These are phyloP conservation scores for Nannochloropsis limnetica DNA, from an alignment of 352 stramenopile species.

Conservation along the genomic window DNA sequence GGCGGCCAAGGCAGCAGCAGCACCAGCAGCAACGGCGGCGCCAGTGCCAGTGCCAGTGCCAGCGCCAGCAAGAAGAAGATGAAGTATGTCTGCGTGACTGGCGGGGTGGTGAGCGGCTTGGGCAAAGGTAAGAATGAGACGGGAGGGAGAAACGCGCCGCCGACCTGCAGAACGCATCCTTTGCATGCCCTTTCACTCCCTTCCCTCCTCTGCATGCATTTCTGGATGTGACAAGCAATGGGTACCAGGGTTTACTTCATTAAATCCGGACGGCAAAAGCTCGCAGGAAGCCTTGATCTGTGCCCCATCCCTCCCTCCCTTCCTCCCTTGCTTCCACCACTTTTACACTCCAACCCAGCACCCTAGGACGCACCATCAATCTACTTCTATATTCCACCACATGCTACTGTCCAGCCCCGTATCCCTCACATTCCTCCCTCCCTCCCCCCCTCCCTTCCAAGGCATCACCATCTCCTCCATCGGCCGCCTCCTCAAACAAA, in stretches of 20 bases:
- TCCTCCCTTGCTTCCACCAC: not conserved
- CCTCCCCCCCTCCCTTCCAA: not conserved
- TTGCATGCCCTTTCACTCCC: not conserved
- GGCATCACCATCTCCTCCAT: slow-evolving; percentile 91
- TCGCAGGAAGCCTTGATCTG: not conserved
- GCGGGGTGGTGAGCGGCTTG: slow-evolving; percentile 93
- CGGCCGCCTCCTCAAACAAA: slow-evolving; percentile 88
- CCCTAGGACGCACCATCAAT: not conserved
- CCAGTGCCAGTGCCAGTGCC: not conserved
- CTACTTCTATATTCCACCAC: not conserved
- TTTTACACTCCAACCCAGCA: not conserved
- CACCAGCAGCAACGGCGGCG: not conserved
- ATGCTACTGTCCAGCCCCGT: not conserved
- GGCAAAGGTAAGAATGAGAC: slow-evolving; percentile 86
- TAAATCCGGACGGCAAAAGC: not conserved
- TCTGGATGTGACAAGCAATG: not conserved
- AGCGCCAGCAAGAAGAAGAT: slow-evolving; percentile 39
- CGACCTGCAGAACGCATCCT: not conserved
- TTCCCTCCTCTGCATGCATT: not conserved
- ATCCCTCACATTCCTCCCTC: not conserved
- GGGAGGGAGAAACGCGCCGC: not conserved
- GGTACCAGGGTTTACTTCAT: not conserved
- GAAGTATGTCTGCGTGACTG: slow-evolving; percentile 97
- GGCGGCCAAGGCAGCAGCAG: not conserved
- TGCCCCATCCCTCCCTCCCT: not conserved